These are phyloP conservation scores for Phytophthora palmivora DNA, from an alignment of 352 stramenopile species.

Conservation along the genomic window DNA sequence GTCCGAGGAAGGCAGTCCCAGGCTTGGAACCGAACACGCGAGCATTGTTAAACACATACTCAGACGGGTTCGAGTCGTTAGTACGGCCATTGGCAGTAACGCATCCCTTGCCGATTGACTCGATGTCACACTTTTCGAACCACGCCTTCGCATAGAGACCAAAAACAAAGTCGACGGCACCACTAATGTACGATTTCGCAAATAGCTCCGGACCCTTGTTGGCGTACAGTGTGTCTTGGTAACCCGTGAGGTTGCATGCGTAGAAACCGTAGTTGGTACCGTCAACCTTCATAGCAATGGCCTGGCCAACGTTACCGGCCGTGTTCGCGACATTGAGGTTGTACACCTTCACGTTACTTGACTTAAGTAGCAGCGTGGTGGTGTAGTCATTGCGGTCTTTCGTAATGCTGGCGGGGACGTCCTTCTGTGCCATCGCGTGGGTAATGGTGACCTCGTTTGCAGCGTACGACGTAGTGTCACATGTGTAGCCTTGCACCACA, in stretches of 20 bases:
- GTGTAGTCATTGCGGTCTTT: slow-evolving; percentile 23
- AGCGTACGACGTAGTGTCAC: slow-evolving; percentile 26
- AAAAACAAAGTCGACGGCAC: too few relatives aligned
- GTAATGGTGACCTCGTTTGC: slow-evolving; percentile 29
- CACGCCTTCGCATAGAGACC: too few relatives aligned
- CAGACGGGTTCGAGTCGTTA: slow-evolving; percentile 22
- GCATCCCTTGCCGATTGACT: slow-evolving; percentile 11
- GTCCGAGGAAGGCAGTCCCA: slow-evolving; percentile 2
- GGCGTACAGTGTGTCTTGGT: slow-evolving; percentile 20
- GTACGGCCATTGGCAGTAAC: slow-evolving; percentile 25
- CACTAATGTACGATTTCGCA: too few relatives aligned
- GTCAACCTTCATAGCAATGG: slow-evolving; percentile 17
- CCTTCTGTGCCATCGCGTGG: slow-evolving; percentile 27
- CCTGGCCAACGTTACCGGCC: too few relatives aligned
- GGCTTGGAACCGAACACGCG: slow-evolving; percentile 25
- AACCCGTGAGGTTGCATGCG: slow-evolving; percentile 27
- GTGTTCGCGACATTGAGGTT: too few relatives aligned
- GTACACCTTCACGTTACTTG: too few relatives aligned
- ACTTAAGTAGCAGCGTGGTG: too few relatives aligned
- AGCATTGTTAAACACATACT: slow-evolving; percentile 30
- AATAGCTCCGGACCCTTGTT: too few relatives aligned
- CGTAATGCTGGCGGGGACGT: slow-evolving; percentile 19
- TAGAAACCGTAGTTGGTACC: slow-evolving; percentile 27
- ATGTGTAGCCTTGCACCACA: too few relatives aligned
- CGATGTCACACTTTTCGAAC: too few relatives aligned